Conservation (phyloP, 2,329 filamentous ascomycete species). For the Aspergillus bombycis region DNA sequence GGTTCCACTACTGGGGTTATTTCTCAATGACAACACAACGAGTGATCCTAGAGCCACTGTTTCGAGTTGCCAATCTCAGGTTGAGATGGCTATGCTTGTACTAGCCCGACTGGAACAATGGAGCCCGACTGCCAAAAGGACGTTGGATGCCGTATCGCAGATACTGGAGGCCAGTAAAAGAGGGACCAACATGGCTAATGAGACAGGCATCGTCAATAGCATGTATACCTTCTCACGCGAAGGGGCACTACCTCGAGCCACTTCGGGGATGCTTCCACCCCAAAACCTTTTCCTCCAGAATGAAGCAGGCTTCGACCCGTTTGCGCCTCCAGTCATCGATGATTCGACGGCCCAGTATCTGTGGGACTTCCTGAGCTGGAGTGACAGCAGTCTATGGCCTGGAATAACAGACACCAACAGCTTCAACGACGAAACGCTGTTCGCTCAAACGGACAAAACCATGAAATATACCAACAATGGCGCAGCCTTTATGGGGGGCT, state of each 20-base stretch:
- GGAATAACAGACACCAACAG: constrained; percentile 31
- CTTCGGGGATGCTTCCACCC: neutral
- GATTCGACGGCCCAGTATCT: constrained; percentile 36
- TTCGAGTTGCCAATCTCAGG: constrained; percentile 54
- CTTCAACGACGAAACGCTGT: constrained; percentile 26
- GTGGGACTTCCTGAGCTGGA: constrained; percentile 45
- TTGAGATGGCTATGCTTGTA: constrained; percentile 50
- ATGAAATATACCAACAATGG: constrained; percentile 26
- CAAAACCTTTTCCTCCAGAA: constrained; percentile 19
- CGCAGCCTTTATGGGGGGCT: constrained; percentile 24
- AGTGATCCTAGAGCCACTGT: constrained; percentile 66
- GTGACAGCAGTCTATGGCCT: constrained; percentile 38
- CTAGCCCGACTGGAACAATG: constrained; percentile 62
- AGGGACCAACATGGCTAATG: constrained; percentile 22
- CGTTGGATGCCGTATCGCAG: constrained; percentile 64
- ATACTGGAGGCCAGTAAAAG: constrained; percentile 62
- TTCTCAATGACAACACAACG: constrained; percentile 47
- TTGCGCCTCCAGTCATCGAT: constrained; percentile 30
- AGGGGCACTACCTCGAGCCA: constrained; percentile 10
- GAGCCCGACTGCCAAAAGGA: constrained; percentile 65
- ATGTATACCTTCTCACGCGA: constrained; percentile 24
- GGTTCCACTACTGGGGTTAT: constrained; percentile 75
- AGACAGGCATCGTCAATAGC: constrained; percentile 14
- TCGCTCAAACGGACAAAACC: constrained; percentile 32
- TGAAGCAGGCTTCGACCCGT: constrained; percentile 30